Evolutionary conservation across 108 stramenopile genomes (phyloP), one percentile per base, ranked within the genome.

Genomic region (Nitzschia sp.): DNA sequence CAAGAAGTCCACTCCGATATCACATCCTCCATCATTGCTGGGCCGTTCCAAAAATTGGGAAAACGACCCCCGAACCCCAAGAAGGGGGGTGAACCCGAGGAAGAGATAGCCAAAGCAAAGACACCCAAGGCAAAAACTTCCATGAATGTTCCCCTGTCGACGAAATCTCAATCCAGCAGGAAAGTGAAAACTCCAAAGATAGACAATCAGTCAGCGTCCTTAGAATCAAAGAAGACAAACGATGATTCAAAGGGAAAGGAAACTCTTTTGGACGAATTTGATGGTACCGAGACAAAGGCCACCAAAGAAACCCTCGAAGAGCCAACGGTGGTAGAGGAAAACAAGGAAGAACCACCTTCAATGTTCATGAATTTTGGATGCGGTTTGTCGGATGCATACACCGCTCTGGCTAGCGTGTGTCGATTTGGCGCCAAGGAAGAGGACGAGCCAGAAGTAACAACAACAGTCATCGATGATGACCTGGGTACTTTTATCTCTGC

Each of bases 1-100:
- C 36, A 69, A 26, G n/a, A n/a, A n/a, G 75, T 76, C 17, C 45
- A 64, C 19, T 76, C 75, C 25, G 75, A 76, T 44, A 76, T 76
- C 30, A 76, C 75, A 33, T 63, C 68, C 5, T 76, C 75, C 15
- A 59, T 76, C 3, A 38, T 76, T 28, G 75, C 47, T 11, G 61
- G 30, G 16, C 61, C 66, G 61, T 47, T 63, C 47, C 63, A 63
- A 28, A 48, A 26, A 26, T 30, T 45, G 29, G 26, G n/a, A 15
- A 4, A 15, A 34, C 17, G 35, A 8, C 48, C 48, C 4, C 8
- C 15, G n/a, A 38, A 36, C 23, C 60, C 60, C 5, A 41, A 16
- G 9, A 44, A 41, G 21, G 60, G 21, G 6, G n/a, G 6, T 45
- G 21, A 50, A 67, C 21, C 32, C 9, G 53, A 54, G 29, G 33